Evolutionary conservation across 768 basidiomycete species (phyloP).

Genomic region (Scleroderma bovista): DNA sequence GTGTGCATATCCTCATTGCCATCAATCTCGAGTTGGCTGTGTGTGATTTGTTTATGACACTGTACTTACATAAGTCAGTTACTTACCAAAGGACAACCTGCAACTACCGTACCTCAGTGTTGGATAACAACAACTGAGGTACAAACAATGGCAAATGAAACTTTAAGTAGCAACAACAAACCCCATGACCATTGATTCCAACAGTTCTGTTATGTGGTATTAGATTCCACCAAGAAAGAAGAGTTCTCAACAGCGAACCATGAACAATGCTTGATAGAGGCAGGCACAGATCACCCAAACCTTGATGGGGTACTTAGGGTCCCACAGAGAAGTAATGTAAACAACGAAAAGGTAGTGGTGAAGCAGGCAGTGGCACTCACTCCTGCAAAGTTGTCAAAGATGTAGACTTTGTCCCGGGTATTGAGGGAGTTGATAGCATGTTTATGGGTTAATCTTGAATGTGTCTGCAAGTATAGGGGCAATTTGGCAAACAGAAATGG

Average conservation of each 20-base stretch:
- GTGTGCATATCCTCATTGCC: too few species aligned
- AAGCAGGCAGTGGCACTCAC: slow-evolving; percentile 41
- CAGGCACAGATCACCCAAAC: slow-evolving; percentile 98
- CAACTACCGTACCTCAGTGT: too few species aligned
- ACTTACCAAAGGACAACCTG: too few species aligned
- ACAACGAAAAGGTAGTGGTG: neutral
- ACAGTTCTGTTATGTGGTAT: slow-evolving; percentile 55
- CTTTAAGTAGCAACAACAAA: too few species aligned
- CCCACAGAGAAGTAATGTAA: slow-evolving; percentile 56
- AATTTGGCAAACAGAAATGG: neutral
- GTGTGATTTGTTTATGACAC: too few species aligned
- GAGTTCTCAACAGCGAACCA: slow-evolving; percentile 53
- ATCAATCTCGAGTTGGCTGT: too few species aligned
- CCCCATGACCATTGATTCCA: too few species aligned
- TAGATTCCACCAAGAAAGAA: slow-evolving; percentile 2
- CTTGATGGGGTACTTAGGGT: slow-evolving; percentile 99
- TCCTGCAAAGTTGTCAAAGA: slow-evolving; percentile 94
- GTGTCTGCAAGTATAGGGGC: slow-evolving; percentile 55
- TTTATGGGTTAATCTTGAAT: slow-evolving; percentile 98
- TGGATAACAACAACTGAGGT: too few species aligned
- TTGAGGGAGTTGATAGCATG: slow-evolving; percentile 99
- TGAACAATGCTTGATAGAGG: slow-evolving; percentile 98
- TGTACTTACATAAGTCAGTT: too few species aligned
- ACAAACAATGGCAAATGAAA: too few species aligned
- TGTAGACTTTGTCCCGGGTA: slow-evolving; percentile 96